Evolutionary conservation across 495 filamentous ascomycete species (phyloP).

Genomic region (Mytilinidion resinicola): DNA sequence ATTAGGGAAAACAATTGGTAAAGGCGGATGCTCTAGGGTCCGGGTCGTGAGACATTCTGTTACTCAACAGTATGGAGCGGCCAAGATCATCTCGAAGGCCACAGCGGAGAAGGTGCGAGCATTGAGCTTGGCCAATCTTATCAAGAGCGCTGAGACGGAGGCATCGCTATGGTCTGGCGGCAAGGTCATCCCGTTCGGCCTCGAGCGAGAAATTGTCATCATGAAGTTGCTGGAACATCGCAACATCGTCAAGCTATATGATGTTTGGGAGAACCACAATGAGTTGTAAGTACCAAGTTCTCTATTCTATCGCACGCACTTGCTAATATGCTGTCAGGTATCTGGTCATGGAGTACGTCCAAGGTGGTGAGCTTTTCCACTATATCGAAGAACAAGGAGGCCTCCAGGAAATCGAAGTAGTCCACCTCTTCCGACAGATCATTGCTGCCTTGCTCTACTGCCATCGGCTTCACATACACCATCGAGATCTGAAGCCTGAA

Average conservation of each 20-base stretch:
- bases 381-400: constrained; percentile 63
- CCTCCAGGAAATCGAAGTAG: constrained; percentile 69
- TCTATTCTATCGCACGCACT: neutral
- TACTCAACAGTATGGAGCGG: constrained; percentile 71
- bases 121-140: constrained; percentile 67
- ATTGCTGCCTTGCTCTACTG: constrained; percentile 87
- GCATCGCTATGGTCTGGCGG: constrained; percentile 22
- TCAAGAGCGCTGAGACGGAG: constrained; percentile 32
- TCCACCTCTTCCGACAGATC: constrained; percentile 86
- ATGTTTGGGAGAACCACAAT: constrained; percentile 92
- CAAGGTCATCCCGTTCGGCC: constrained; percentile 70
- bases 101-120: constrained; percentile 64
- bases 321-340: constrained; percentile 53
- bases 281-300: constrained; percentile 64
- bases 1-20: constrained; percentile 76
- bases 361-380: constrained; percentile 83
- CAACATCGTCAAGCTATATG: constrained; percentile 83
- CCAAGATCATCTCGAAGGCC: constrained; percentile 87
- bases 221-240: constrained; percentile 94
- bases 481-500: constrained; percentile 94
- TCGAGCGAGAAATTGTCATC: constrained; percentile 89
- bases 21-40: constrained; percentile 78
- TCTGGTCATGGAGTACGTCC: constrained; percentile 91
- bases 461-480: constrained; percentile 88
- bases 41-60: constrained; percentile 69